Conservation (phyloP, 2,329 filamentous ascomycete species). For the Aureobasidium subglaciale region DNA sequence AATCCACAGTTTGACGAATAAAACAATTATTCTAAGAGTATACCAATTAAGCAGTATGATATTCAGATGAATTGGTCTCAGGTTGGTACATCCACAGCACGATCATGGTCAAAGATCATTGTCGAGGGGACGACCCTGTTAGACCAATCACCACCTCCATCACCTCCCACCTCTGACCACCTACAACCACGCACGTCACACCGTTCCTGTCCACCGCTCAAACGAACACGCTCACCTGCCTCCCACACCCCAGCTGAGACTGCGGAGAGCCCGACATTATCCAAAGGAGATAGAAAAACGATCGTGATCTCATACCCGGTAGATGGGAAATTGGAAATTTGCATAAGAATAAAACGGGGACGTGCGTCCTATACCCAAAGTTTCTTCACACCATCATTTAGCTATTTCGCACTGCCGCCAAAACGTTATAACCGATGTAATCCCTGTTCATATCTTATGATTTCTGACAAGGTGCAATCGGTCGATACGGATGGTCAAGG, state of each 20-base stretch:
- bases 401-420: not conserved
- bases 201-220: not conserved
- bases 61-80: no score
- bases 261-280: not conserved
- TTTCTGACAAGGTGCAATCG: not conserved
- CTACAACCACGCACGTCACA: constrained; percentile 2
- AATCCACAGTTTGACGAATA: not conserved
- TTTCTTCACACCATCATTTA: not conserved
- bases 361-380: no score
- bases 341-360: not conserved
- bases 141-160: no score
- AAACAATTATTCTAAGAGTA: no score
- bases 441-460: not conserved
- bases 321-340: not conserved
- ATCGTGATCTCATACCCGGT: not conserved
- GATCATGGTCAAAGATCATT: not conserved
- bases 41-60: no score
- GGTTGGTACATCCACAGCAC: not conserved
- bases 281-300: not conserved
- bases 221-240: not conserved
- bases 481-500: not conserved
- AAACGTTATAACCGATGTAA: not conserved
- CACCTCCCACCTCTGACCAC: not conserved
- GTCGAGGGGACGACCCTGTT: not conserved
- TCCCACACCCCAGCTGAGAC: not conserved